phyloP scores from a whole-genome alignment of 805 yeast species.

The Hemisphaericaspora nanyangensis region DNA sequence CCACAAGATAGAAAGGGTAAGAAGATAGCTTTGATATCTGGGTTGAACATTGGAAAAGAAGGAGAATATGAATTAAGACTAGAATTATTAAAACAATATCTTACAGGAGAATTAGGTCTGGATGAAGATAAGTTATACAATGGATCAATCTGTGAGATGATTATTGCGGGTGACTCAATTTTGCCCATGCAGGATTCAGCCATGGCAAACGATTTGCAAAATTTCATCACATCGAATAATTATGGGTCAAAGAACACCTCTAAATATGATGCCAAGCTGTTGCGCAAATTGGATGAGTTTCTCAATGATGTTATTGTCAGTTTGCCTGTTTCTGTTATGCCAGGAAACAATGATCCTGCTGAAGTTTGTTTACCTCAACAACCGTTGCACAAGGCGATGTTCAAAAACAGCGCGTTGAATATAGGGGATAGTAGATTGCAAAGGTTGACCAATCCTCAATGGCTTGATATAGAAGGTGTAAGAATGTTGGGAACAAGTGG shows the following conservation, averaged over 20 bases:
- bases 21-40: conserved; percentile 73
- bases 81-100: conserved; percentile 62
- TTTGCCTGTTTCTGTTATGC: conserved; percentile 73
- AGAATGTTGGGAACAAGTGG: conserved; percentile 76
- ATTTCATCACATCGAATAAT: conserved; percentile 35
- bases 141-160: conserved; percentile 42
- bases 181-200: conserved; percentile 21
- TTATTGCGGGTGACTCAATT: conserved; percentile 74
- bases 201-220: conserved; percentile 20
- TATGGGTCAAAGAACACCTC: conserved; percentile 53
- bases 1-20: conserved; percentile 17
- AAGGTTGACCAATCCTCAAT: conserved; percentile 59
- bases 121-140: conserved; percentile 20
- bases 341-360: conserved; percentile 86
- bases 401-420: conserved; percentile 43
- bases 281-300: conserved; percentile 56
- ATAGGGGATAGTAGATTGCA: conserved; percentile 28
- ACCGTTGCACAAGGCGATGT: conserved; percentile 76
- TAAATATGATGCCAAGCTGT: conserved; percentile 45
- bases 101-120: conserved; percentile 65
- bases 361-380: conserved; percentile 85
- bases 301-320: conserved; percentile 53
- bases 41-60: conserved; percentile 54
- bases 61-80: conserved; percentile 41
- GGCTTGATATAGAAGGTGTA: conserved; percentile 53